Evolutionary conservation across 768 basidiomycete species (phyloP).

Genomic region (Kwoniella mangroviensis): DNA sequence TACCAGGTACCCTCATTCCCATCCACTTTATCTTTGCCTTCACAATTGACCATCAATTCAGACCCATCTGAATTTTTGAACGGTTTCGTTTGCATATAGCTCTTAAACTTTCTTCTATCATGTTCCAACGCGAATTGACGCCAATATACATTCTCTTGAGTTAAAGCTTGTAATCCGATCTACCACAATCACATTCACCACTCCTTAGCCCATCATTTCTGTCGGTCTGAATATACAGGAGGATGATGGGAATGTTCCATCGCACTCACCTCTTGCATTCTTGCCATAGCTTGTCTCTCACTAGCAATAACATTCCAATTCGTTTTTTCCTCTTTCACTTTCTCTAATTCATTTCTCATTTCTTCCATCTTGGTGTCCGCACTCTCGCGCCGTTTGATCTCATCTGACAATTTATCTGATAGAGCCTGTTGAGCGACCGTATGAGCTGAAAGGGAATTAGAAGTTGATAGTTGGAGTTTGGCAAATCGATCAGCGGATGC

Average conservation of each 20-base stretch:
- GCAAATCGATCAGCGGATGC: conserved; percentile 11
- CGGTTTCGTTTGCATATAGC: conserved; percentile 12
- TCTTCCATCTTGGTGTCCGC: conserved; percentile 13
- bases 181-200: conserved; percentile 7
- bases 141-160: conserved; percentile 42
- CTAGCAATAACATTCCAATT: conserved; percentile 24
- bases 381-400: background rate
- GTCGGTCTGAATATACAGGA: too few species aligned
- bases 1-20: background rate
- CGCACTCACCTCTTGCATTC: conserved; percentile 35
- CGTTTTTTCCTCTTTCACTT: conserved; percentile 20
- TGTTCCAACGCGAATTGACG: conserved; percentile 39
- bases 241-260: background rate
- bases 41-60: background rate
- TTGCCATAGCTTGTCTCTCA: conserved; percentile 24
- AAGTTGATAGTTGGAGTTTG: conserved; percentile 17
- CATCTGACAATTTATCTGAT: conserved; percentile 7
- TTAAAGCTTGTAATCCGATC: conserved; percentile 35
- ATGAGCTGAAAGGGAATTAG: background rate
- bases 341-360: conserved; percentile 12
- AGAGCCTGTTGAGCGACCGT: background rate
- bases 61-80: conserved; percentile 9
- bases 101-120: conserved; percentile 30
- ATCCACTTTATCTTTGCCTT: background rate
- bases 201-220: background rate